A percentile compares a stretch with the other conserved stretches of the same genome.
These are phyloP conservation scores for Fusarium udum DNA, from an alignment of 2,329 filamentous ascomycete genomes.

Conservation along the genomic window DNA sequence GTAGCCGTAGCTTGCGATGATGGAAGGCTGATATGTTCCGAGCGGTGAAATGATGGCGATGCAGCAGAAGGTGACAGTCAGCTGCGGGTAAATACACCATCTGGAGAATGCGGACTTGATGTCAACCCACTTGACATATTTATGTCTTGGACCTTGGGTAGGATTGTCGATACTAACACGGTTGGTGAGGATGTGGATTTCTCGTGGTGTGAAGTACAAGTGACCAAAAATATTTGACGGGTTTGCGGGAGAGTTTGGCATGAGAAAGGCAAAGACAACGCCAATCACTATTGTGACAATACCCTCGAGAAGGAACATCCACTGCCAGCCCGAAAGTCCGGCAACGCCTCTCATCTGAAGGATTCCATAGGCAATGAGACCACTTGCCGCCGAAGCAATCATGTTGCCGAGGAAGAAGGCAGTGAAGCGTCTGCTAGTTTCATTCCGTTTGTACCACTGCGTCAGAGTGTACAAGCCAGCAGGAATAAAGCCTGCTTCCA, in stretches of 20 bases:
- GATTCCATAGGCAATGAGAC: not conserved
- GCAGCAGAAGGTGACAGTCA: constrained; percentile 12
- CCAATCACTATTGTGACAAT: not conserved
- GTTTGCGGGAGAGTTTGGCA: not conserved
- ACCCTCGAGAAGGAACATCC: not conserved
- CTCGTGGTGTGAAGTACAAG: not conserved
- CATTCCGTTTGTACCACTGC: constrained; percentile 56
- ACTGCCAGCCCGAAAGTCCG: constrained; percentile 55
- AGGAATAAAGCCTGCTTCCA: constrained; percentile 37
- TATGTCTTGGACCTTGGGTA: not conserved
- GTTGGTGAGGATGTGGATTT: not conserved
- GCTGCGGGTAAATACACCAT: constrained; percentile 16
- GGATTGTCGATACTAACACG: not conserved
- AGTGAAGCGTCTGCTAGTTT: constrained; percentile 55
- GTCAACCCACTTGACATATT: not conserved
- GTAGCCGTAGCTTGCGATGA: constrained; percentile 9
- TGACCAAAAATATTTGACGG: not conserved
- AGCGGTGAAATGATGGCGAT: constrained; percentile 17
- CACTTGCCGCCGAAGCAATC: constrained; percentile 46
- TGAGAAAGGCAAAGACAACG: not conserved
- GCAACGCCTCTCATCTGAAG: constrained; percentile 6
- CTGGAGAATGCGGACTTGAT: constrained; percentile 11
- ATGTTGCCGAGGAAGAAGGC: constrained; percentile 56
- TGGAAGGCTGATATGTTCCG: constrained; percentile 7
- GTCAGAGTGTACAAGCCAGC: constrained; percentile 57